These are phyloP conservation scores for Solanum okadae DNA, from an alignment of 257 asterid species.

Conservation along the genomic window DNA sequence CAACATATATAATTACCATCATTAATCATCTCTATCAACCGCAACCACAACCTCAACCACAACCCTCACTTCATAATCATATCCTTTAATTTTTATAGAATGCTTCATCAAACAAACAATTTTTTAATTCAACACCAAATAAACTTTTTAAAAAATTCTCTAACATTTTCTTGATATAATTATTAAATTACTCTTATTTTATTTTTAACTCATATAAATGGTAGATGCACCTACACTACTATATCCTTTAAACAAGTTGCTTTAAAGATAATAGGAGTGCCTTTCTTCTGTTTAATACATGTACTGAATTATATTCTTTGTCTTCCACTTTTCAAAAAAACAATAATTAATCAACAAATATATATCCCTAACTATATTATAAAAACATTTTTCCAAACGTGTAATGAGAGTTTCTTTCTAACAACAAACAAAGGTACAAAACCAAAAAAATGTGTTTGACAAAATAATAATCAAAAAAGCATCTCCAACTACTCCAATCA, in stretches of 20 bases:
- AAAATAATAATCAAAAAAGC: background rate
- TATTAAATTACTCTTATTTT: background rate
- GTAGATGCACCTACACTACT: background rate
- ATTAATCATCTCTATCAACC: background rate
- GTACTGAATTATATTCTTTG: background rate
- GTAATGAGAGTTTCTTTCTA: constrained; percentile 10
- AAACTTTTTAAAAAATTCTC: background rate
- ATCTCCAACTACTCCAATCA: constrained; percentile 13
- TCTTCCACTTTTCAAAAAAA: constrained; percentile 11
- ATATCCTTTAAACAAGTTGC: background rate
- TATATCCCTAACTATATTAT: background rate
- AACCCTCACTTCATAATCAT: background rate
- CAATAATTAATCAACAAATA: background rate
- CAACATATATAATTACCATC: background rate
- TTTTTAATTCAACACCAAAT: background rate
- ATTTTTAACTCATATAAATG: background rate
- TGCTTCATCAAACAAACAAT: background rate
- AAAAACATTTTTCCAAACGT: constrained; percentile 4
- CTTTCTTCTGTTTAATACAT: background rate
- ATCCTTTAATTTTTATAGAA: background rate
- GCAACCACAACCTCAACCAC: background rate
- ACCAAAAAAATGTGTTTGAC: background rate
- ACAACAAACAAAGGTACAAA: constrained; percentile 5
- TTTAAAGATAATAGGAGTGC: constrained; percentile 7
- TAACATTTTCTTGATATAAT: background rate